Base-by-base conservation (phyloP, 129 eudicot species). In the Centaurea solstitialis region DNA sequence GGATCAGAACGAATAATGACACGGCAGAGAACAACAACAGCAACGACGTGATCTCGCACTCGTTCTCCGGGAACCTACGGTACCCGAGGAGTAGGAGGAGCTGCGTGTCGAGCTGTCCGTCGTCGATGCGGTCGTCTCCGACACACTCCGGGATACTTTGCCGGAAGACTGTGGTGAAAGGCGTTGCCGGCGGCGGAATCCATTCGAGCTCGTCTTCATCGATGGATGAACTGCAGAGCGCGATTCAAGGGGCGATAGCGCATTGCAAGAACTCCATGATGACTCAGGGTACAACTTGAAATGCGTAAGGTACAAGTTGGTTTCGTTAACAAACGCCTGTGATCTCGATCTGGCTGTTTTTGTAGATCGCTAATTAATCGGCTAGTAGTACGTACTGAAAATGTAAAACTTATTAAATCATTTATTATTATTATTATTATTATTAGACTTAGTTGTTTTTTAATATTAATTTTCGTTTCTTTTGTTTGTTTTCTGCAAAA, bases 251-350 rank as follows among this genome's bases (percentile, higher is more conserved):
- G 7, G 98, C 98, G 9, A 94, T 94, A 23, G 92, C 93, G 22
- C 97, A 94, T 81, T 94, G 98, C 87, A 94, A 92, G 86, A 94
- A 87, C 83, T 94, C 98, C 5, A 87, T 92, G 96, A 45, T 92
- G 96, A 45, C 79, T 50, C 87, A 79, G 21, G 8, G 22, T 72
- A 43, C 79, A 65, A 64, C 37, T 71, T 41, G 35, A 10, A 7
- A n/a, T 62, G 76, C 33, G 28, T 13, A 84, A 84, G 87, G 87
- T 84, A 84, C 79, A 74, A 76, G 84, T 2, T 26, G 1, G 30
- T 2, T 26, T 39, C 50, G 21, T 72, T 73, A 67, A 43, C 64
- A 72, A 18, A 26, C 41, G 74, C 50, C 9, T 68, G 85, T 81
- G 76, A 57, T 82, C 64, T 82, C 64, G 47, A 82, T 82, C 72